Evolutionary conservation across 2,329 filamentous ascomycete species (phyloP).

Genomic region (Colletotrichum aenigma): DNA sequence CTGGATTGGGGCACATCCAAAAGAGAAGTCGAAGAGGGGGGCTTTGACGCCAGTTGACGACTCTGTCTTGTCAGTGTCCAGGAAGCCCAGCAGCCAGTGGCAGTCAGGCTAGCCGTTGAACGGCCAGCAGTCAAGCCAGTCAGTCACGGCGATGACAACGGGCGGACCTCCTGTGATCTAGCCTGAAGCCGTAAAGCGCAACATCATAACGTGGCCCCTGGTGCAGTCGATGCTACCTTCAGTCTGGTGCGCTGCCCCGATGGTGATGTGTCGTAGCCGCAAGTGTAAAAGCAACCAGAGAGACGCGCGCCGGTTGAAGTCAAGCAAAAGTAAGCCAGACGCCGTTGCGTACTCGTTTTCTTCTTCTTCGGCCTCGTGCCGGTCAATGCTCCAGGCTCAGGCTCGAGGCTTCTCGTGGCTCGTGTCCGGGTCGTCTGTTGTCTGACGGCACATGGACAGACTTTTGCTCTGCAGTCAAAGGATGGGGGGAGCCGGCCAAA

Average conservation of each 20-base stretch:
- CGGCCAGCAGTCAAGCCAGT: slow-evolving; percentile 2
- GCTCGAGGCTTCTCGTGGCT: background rate
- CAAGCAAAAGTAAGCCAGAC: background rate
- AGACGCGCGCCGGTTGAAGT: slow-evolving; percentile 1
- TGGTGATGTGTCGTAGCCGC: background rate
- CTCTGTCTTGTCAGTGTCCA: background rate
- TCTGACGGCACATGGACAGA: background rate
- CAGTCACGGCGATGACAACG: slow-evolving; percentile 5
- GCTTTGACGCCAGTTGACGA: background rate
- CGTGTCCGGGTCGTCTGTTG: background rate
- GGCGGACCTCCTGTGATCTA: slow-evolving; percentile 4
- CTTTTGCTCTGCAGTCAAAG: background rate
- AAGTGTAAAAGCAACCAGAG: slow-evolving; percentile 2
- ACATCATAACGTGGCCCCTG: background rate
- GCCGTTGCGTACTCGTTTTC: background rate
- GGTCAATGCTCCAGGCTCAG: background rate
- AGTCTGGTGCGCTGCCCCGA: background rate
- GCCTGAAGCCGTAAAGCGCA: background rate
- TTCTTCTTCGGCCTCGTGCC: background rate
- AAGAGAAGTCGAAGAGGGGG: background rate
- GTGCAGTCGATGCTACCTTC: background rate
- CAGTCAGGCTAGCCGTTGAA: slow-evolving; percentile 1
- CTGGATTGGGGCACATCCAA: background rate
- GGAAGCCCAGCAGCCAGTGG: background rate
- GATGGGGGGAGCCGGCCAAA: background rate